Conservation (phyloP, 108 stramenopile species). For the Cyclotella sp. region DNA sequence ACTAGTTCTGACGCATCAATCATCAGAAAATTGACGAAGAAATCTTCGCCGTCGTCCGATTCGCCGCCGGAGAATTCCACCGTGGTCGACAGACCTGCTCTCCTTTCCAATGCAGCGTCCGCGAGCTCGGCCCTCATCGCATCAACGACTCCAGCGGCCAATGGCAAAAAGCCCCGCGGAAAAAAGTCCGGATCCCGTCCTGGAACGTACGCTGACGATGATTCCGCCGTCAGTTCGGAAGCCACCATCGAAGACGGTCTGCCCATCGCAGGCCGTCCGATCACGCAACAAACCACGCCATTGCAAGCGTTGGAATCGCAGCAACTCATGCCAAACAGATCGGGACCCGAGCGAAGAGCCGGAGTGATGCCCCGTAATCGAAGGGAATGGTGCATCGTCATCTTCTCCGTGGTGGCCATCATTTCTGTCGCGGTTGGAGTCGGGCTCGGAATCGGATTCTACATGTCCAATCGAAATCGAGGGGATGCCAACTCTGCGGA, state of each 20-base stretch:
- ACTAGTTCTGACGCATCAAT: background rate
- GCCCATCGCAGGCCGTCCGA: background rate
- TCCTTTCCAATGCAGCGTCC: background rate
- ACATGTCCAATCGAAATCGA: slow-evolving; percentile 14
- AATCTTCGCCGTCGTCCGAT: background rate
- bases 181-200: background rate
- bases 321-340: slow-evolving; percentile 10
- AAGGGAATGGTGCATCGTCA: slow-evolving; percentile 41
- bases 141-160: background rate
- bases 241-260: background rate
- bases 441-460: slow-evolving; percentile 43
- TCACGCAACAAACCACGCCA: background rate
- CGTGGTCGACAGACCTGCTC: background rate
- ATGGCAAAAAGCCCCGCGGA: background rate
- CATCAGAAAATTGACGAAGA: background rate
- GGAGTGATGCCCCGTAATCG: slow-evolving; percentile 39
- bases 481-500: background rate
- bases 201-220: slow-evolving; percentile 41
- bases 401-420: slow-evolving; percentile 26
- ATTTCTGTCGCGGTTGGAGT: slow-evolving; percentile 33
- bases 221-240: slow-evolving; percentile 40
- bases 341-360: background rate
- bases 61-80: too few relatives aligned
- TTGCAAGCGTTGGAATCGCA: background rate
- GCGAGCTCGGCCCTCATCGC: background rate